Conservation (phyloP, 1,139 yeast species). For the Hansenula lynferdii region DNA sequence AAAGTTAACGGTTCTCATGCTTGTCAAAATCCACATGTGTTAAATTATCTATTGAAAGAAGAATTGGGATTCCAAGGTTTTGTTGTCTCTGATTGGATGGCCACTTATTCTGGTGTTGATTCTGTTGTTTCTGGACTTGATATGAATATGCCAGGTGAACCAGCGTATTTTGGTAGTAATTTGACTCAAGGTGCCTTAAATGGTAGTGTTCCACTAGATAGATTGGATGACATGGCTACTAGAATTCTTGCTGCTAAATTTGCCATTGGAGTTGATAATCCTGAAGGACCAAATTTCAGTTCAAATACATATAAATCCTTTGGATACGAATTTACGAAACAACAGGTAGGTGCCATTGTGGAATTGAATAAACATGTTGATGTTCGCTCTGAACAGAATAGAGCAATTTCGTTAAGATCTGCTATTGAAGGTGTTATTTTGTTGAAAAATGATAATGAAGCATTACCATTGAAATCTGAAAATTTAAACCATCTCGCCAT, state of each 20-base stretch:
- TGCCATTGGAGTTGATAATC: slow-evolving; percentile 33
- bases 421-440: slow-evolving; percentile 47
- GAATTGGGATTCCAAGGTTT: slow-evolving; percentile 63
- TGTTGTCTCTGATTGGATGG: slow-evolving; percentile 60
- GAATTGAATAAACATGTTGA: slow-evolving; percentile 40
- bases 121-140: slow-evolving; percentile 55
- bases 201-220: slow-evolving; percentile 42
- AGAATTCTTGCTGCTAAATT: slow-evolving; percentile 53
- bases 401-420: slow-evolving; percentile 42
- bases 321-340: slow-evolving; percentile 37
- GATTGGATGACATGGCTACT: slow-evolving; percentile 55
- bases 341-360: slow-evolving; percentile 43
- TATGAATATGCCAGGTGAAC: slow-evolving; percentile 62
- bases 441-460: slow-evolving; percentile 40
- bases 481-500: slow-evolving; percentile 36
- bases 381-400: slow-evolving; percentile 36
- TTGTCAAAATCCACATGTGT: slow-evolving; percentile 51
- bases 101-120: slow-evolving; percentile 48
- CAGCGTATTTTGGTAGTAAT: slow-evolving; percentile 49
- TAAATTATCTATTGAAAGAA: slow-evolving; percentile 49
- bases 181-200: slow-evolving; percentile 52
- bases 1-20: slow-evolving; percentile 50
- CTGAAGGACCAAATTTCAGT: slow-evolving; percentile 40
- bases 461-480: slow-evolving; percentile 34
- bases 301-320: slow-evolving; percentile 49